Conservation (phyloP, 2,329 filamentous ascomycete species). For the Nigrospora sphaerica region DNA sequence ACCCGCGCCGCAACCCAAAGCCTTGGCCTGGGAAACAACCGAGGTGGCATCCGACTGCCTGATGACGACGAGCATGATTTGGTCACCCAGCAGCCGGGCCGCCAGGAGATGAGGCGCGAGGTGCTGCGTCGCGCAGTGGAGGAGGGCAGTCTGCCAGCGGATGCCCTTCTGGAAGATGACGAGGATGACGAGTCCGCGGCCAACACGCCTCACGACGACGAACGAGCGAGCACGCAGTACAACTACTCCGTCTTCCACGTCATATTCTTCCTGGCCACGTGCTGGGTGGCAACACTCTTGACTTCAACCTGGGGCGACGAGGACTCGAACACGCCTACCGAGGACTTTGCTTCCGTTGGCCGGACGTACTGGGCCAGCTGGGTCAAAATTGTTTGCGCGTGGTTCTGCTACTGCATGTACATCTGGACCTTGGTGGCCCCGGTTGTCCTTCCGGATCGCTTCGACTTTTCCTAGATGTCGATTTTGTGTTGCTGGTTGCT, state of each 20-base stretch:
- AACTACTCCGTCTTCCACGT: slow-evolving; percentile 94
- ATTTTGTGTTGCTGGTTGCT: no score
- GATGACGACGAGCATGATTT: slow-evolving; percentile 81
- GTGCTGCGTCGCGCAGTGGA: slow-evolving; percentile 88
- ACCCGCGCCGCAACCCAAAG: slow-evolving; percentile 92
- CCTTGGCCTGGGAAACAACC: slow-evolving; percentile 60
- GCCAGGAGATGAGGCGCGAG: slow-evolving; percentile 88
- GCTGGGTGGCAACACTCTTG: slow-evolving; percentile 89
- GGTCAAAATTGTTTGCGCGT: slow-evolving; percentile 97
- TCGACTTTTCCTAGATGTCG: slow-evolving; percentile 48
- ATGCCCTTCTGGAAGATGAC: slow-evolving; percentile 72
- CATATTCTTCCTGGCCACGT: slow-evolving; percentile 94
- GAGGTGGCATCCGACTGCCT: slow-evolving; percentile 52
- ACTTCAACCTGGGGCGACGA: slow-evolving; percentile 31
- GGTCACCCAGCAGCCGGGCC: slow-evolving; percentile 76
- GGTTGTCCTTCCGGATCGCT: slow-evolving; percentile 76
- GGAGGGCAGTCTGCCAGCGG: slow-evolving; percentile 84
- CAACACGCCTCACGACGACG: slow-evolving; percentile 71
- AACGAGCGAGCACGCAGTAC: slow-evolving; percentile 85
- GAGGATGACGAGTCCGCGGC: slow-evolving; percentile 57
- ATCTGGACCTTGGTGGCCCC: slow-evolving; percentile 89
- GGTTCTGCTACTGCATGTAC: slow-evolving; percentile 94
- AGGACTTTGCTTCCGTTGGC: slow-evolving; percentile 86
- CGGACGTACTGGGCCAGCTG: slow-evolving; percentile 96
- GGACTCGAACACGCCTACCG: slow-evolving; percentile 56